phyloP scores from a whole-genome alignment of 2,329 filamentous ascomycete genomes.

The Torrubiella hemipterigena region DNA sequence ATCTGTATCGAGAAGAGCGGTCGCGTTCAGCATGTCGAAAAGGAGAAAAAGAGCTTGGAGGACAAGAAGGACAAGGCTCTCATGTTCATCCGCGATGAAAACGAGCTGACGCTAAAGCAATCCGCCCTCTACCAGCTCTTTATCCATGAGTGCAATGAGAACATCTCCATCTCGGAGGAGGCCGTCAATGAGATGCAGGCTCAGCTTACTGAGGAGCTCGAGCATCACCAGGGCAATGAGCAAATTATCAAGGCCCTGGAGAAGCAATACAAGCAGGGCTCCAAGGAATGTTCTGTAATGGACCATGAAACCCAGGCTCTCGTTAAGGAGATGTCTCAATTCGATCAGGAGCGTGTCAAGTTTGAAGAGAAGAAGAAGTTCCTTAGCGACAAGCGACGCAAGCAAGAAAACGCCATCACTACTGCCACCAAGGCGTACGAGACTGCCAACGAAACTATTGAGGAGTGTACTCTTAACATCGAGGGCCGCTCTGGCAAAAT shows the following conservation, averaged over 20 bases:
- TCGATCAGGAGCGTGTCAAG: conserved; percentile 94
- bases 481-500: conserved; percentile 66
- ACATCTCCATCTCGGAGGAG: conserved; percentile 78
- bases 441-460: conserved; percentile 66
- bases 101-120: conserved; percentile 81
- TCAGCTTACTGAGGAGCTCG: conserved; percentile 73
- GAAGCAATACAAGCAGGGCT: conserved; percentile 70
- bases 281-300: conserved; percentile 69
- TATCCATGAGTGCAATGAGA: conserved; percentile 78
- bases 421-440: conserved; percentile 62
- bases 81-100: conserved; percentile 81
- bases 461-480: conserved; percentile 68
- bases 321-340: conserved; percentile 78
- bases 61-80: conserved; percentile 95
- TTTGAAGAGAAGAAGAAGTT: conserved; percentile 98
- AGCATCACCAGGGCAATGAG: conserved; percentile 84
- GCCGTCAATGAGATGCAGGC: conserved; percentile 84
- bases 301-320: conserved; percentile 72
- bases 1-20: conserved; percentile 90
- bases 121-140: conserved; percentile 89
- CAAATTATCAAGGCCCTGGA: conserved; percentile 83
- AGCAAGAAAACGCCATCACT: conserved; percentile 78
- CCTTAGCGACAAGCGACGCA: conserved; percentile 79
- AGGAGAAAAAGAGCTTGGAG: conserved; percentile 84
- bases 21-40: conserved; percentile 94